Conservation (phyloP, 1,284 basidiomycete genomes). For the Rhizoctonia solani region DNA sequence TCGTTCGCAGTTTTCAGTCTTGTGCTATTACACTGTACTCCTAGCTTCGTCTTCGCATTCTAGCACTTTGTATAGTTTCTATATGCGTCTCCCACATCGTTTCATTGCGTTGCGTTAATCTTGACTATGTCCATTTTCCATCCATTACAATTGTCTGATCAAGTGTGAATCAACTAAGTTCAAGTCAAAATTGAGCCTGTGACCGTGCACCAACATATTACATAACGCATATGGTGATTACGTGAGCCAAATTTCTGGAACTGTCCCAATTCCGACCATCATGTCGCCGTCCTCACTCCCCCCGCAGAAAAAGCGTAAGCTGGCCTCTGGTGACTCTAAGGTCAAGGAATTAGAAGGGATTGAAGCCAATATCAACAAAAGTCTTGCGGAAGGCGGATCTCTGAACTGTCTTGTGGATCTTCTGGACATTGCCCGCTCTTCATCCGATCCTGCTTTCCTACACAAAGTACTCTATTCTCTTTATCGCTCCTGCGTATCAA, state of each 20-base stretch:
- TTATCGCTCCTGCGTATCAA: conserved; percentile 75
- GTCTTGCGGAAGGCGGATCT: conserved; percentile 53
- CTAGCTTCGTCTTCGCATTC: conserved; percentile 25
- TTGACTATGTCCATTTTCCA: conserved; percentile 13
- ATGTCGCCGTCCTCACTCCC: conserved; percentile 29
- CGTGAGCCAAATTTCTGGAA: conserved; percentile 24
- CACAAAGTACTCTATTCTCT: conserved; percentile 81
- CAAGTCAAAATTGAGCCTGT: background rate
- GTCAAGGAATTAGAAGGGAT: conserved; percentile 19
- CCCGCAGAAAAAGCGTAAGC: conserved; percentile 35
- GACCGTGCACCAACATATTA: background rate
- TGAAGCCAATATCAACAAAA: conserved; percentile 22
- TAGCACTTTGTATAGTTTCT: conserved; percentile 24
- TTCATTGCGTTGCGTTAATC: conserved; percentile 12
- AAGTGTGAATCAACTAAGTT: background rate
- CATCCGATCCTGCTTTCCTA: conserved; percentile 56
- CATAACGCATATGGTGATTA: background rate
- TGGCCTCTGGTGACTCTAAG: background rate
- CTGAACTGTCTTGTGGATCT: conserved; percentile 83
- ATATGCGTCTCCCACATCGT: conserved; percentile 16
- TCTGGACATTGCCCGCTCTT: conserved; percentile 54
- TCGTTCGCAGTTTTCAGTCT: background rate
- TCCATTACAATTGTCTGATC: background rate
- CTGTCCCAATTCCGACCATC: background rate
- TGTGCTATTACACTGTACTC: conserved; percentile 23